These are phyloP conservation scores for Xylaria sp. DNA, from an alignment of 2,329 filamentous ascomycete genomes.

Conservation along the genomic window DNA sequence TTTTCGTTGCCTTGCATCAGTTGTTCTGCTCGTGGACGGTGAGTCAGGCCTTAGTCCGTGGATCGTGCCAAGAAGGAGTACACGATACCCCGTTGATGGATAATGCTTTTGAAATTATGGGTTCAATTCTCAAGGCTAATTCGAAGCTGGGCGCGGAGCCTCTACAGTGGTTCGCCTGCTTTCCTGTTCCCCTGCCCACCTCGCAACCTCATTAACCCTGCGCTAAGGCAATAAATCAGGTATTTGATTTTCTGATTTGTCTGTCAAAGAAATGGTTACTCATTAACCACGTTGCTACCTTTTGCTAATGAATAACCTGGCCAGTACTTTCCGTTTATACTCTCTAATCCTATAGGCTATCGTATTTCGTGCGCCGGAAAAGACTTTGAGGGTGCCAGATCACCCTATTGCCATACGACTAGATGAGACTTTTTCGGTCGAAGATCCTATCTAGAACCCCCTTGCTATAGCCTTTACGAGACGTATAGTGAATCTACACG, in stretches of 20 bases:
- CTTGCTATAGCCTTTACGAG: too few species aligned
- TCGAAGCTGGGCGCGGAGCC: conserved; percentile 43
- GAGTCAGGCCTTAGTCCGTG: conserved; percentile 50
- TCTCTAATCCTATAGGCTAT: conserved; percentile 64
- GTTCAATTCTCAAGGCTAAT: conserved; percentile 53
- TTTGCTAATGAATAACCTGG: conserved; percentile 66
- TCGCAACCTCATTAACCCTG: conserved; percentile 38
- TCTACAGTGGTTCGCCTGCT: conserved; percentile 51
- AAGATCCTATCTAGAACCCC: too few species aligned
- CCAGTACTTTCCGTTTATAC: conserved; percentile 56
- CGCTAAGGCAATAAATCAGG: conserved; percentile 42
- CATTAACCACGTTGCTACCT: conserved; percentile 57
- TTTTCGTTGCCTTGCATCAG: conserved; percentile 74
- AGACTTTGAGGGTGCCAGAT: conserved; percentile 56
- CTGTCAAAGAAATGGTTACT: conserved; percentile 55
- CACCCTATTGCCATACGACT: conserved; percentile 48
- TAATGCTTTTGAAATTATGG: conserved; percentile 50
- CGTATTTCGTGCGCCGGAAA: conserved; percentile 62
- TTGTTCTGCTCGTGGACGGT: conserved; percentile 67
- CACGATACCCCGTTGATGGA: conserved; percentile 44
- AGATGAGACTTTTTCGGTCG: conserved; percentile 51
- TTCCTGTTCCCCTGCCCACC: conserved; percentile 47
- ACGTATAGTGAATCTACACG: too few species aligned
- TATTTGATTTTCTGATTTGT: conserved; percentile 57
- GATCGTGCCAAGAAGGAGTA: conserved; percentile 48